Base-by-base conservation (phyloP, 331 rosid species). In the Malus hybrid region DNA sequence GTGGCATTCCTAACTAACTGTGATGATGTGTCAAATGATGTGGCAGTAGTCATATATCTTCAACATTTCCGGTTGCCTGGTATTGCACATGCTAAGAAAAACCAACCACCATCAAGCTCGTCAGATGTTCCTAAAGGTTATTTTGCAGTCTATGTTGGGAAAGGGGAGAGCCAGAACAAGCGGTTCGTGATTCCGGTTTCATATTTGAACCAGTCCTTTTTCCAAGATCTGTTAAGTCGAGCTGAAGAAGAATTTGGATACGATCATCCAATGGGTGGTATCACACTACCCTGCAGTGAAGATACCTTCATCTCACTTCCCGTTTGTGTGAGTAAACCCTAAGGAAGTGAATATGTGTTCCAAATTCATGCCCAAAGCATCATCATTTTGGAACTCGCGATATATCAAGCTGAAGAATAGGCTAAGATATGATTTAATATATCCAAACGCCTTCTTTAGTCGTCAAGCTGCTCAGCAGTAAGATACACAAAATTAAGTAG, bases 201-300 rank as follows among this genome's bases (percentile, higher is more conserved):
- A n/a, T 79, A 71, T 44, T 73, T 83, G 73, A 79, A 73, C 29
- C 76, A 36, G 11, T 36, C 44, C 44, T 36, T 36, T 8, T 36
- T 36, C 44, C 44, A 36, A 63, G 73, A 79, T 1, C 39, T 82
- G 79, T 36, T 76, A 12, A 42, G 73, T 29, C 73, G 48, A 42
- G 68, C 79, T 71, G 83, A 76, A 73, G 84, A 36, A 36, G 44
- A 83, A 69, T 76, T 72, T 18, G 81, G 78, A 22, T 80, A 27
- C 9, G 75, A 76, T 62, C 81, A 76, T 77, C 74, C 82, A 24
- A 76, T 80, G 82, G 84, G 84, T 0, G 74, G 84, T 46, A 75
- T 83, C 66, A 76, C 84, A 32, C 61, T 83, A 15, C 79, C 75
- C 11, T 83, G 87, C 74, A 67, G 57, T 39, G 87, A 83, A 68